Percentiles rank a stretch among this genome's conserved stretches.
phyloP scores from a whole-genome alignment of 2,329 filamentous ascomycete species.

The Dothidotthia symphoricarpi region DNA sequence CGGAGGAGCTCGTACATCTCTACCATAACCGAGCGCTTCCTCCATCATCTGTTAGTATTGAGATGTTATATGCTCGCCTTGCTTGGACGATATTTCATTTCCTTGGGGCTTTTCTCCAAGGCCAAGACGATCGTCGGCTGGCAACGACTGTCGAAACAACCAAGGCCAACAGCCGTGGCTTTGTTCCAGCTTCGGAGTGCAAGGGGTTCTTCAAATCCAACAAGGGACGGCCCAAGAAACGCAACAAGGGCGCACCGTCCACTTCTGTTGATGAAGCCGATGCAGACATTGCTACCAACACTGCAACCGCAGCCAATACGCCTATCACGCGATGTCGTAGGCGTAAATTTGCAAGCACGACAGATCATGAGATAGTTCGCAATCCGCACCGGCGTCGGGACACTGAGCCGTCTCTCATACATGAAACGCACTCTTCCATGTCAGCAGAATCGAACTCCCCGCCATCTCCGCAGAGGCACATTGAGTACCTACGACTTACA shows the following conservation, averaged over 20 bases:
- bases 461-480: too few relatives aligned
- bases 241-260: neutral
- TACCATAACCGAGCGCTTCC: constrained; percentile 10
- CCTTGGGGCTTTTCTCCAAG: constrained; percentile 7
- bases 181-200: constrained; percentile 5
- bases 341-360: neutral
- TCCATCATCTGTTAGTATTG: constrained; percentile 3
- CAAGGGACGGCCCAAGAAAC: constrained; percentile 5
- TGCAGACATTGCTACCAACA: neutral
- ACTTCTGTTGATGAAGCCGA: neutral
- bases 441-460: neutral
- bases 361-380: neutral
- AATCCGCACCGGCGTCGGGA: neutral
- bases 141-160: neutral
- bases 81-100: constrained; percentile 9
- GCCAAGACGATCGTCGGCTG: constrained; percentile 4
- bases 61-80: constrained; percentile 9
- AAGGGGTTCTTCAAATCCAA: constrained; percentile 2
- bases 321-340: neutral
- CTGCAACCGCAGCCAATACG: neutral
- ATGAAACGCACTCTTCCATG: neutral
- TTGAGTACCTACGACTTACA: neutral
- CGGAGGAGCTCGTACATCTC: constrained; percentile 8
- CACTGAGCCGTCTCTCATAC: constrained; percentile 1
- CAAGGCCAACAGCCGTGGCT: constrained; percentile 2